Evolutionary conservation across 805 yeast genomes (phyloP).

Genomic region (Teunomyces tritomae): DNA sequence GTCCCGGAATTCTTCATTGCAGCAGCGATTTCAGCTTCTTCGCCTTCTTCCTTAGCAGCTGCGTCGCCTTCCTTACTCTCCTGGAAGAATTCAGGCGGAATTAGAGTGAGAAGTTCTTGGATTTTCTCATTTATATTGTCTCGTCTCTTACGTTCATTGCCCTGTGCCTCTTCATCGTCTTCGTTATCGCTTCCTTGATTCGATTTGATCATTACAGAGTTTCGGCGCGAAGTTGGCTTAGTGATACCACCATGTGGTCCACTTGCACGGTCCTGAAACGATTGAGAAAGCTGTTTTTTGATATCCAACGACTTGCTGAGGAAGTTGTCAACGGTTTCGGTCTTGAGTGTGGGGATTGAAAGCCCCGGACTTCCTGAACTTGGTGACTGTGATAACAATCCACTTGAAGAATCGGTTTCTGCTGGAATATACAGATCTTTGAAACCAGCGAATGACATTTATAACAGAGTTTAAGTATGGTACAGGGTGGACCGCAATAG

Average conservation of each 20-base stretch:
- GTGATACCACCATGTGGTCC: constrained; percentile 27
- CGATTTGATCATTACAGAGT: constrained; percentile 28
- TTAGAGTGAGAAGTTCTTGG: constrained; percentile 39
- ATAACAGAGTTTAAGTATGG: no score
- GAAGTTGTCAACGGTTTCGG: constrained; percentile 23
- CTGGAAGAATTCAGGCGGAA: constrained; percentile 36
- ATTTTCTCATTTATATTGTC: constrained; percentile 45
- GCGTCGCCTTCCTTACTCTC: constrained; percentile 25
- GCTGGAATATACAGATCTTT: constrained; percentile 16
- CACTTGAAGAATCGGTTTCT: constrained; percentile 13
- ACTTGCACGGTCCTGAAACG: constrained; percentile 23
- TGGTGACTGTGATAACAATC: constrained; percentile 12
- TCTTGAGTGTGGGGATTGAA: constrained; percentile 29
- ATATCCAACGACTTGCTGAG: constrained; percentile 34
- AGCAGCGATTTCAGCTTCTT: constrained; percentile 27
- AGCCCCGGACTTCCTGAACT: constrained; percentile 9
- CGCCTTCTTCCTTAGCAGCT: constrained; percentile 9
- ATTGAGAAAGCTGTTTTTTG: constrained; percentile 41
- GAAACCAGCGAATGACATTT: constrained; percentile 14
- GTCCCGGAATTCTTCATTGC: constrained; percentile 51
- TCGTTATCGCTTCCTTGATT: constrained; percentile 16
- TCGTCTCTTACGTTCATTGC: constrained; percentile 41
- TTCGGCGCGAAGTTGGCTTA: constrained; percentile 38
- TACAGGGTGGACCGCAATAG: background rate
- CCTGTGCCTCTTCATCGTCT: constrained; percentile 26